Percentiles rank a stretch among this genome's conserved stretches.
Conservation (phyloP, 345 rosid genomes). For the Gossypium herbaceum region DNA sequence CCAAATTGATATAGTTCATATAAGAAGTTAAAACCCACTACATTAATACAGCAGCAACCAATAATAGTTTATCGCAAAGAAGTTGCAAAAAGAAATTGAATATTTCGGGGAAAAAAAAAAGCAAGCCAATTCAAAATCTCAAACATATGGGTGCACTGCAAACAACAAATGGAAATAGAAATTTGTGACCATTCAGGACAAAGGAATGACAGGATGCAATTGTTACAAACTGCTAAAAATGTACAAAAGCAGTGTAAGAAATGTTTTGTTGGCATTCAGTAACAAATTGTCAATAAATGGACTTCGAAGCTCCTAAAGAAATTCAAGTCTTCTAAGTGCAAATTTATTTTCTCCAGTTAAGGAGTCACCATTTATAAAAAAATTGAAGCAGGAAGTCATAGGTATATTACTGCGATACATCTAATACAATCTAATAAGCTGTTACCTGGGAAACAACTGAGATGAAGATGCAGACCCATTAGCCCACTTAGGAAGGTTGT, state of each 20-base stretch:
- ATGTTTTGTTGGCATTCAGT: background rate
- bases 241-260: background rate
- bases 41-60: background rate
- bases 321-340: background rate
- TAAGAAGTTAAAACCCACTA: background rate
- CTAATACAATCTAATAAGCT: background rate
- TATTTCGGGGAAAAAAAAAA: background rate
- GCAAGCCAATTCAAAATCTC: background rate
- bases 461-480: slow-evolving; percentile 54
- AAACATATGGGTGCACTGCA: background rate
- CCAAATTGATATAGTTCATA: background rate
- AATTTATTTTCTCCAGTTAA: background rate
- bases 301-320: background rate
- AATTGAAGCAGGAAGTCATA: background rate
- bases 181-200: background rate
- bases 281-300: background rate
- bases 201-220: background rate
- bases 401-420: background rate
- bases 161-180: background rate
- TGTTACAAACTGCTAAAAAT: background rate
- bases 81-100: background rate
- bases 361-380: background rate
- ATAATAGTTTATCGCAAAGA: background rate
- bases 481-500: slow-evolving; percentile 67
- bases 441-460: slow-evolving; percentile 36